Conservation (phyloP, 805 yeast genomes). For the Cyberlindnera mycetangii region DNA sequence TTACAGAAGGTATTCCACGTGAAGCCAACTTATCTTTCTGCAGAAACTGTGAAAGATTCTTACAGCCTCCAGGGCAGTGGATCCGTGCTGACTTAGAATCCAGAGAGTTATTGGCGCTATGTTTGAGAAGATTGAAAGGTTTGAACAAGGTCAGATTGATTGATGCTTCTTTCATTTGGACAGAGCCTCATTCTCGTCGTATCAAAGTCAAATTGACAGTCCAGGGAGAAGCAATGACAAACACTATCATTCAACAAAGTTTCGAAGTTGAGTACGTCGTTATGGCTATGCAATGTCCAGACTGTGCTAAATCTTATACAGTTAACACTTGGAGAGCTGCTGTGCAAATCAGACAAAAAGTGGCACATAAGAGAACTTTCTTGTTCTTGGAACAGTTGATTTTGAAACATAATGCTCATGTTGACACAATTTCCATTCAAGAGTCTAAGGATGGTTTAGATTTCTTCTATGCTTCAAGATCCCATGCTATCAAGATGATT, state of each 20-base stretch:
- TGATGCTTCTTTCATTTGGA: constrained; percentile 97
- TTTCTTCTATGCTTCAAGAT: constrained; percentile 83
- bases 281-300: constrained; percentile 95
- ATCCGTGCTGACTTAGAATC: constrained; percentile 86
- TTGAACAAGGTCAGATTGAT: constrained; percentile 79
- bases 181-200: constrained; percentile 98
- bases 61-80: constrained; percentile 96
- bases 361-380: constrained; percentile 94
- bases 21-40: constrained; percentile 93
- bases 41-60: constrained; percentile 93
- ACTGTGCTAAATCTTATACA: constrained; percentile 96
- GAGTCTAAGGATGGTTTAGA: constrained; percentile 94
- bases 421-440: constrained; percentile 88
- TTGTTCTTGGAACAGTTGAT: constrained; percentile 93
- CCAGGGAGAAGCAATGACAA: constrained; percentile 93
- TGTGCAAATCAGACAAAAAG: constrained; percentile 97
- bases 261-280: constrained; percentile 94
- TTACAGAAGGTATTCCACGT: constrained; percentile 91
- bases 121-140: constrained; percentile 86
- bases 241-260: constrained; percentile 88
- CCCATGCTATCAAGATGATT: constrained; percentile 91
- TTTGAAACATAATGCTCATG: constrained; percentile 87
- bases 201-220: constrained; percentile 87
- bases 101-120: constrained; percentile 86
- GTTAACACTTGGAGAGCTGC: constrained; percentile 98